These are phyloP conservation scores for Lentithecium fluviatile DNA, from an alignment of 495 filamentous ascomycete species.

Conservation along the genomic window DNA sequence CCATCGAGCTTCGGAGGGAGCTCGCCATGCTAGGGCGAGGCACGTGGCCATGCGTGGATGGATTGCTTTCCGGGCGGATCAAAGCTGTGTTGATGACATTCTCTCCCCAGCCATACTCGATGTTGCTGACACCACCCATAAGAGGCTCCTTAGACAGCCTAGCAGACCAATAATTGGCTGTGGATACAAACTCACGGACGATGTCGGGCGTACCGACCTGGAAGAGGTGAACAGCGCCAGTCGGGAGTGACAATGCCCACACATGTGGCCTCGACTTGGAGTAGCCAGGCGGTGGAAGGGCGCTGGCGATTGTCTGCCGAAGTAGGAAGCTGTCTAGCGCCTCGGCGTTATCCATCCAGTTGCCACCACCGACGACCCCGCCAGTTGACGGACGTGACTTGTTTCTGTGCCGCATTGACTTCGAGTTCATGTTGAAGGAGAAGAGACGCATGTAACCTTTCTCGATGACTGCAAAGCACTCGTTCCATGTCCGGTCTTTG, in stretches of 20 bases:
- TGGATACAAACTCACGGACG: conserved; percentile 86
- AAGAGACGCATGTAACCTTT: conserved; percentile 96
- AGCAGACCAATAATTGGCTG: conserved; percentile 97
- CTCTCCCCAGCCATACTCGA: conserved; percentile 97
- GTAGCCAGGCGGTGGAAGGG: conserved; percentile 86
- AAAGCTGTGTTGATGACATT: conserved; percentile 76
- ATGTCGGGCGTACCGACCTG: conserved; percentile 96
- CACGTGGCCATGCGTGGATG: conserved; percentile 37
- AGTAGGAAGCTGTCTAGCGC: conserved; percentile 82
- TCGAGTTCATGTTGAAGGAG: conserved; percentile 72
- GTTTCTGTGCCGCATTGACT: conserved; percentile 68
- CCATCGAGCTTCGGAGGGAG: conserved; percentile 69
- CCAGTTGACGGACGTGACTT: conserved; percentile 55
- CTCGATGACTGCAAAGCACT: conserved; percentile 97
- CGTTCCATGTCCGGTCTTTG: conserved; percentile 88
- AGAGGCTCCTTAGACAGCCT: conserved; percentile 89
- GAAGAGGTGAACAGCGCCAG: conserved; percentile 93
- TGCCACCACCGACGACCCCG: conserved; percentile 84
- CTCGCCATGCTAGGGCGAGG: conserved; percentile 63
- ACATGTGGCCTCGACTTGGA: conserved; percentile 88
- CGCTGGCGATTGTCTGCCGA: conserved; percentile 87
- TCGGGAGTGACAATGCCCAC: conserved; percentile 91
- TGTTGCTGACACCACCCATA: conserved; percentile 88
- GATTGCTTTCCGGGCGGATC: conserved; percentile 46
- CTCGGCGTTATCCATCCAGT: conserved; percentile 95